phyloP scores from a whole-genome alignment of 1,139 yeast species.

The Martiniozyma asiatica region DNA sequence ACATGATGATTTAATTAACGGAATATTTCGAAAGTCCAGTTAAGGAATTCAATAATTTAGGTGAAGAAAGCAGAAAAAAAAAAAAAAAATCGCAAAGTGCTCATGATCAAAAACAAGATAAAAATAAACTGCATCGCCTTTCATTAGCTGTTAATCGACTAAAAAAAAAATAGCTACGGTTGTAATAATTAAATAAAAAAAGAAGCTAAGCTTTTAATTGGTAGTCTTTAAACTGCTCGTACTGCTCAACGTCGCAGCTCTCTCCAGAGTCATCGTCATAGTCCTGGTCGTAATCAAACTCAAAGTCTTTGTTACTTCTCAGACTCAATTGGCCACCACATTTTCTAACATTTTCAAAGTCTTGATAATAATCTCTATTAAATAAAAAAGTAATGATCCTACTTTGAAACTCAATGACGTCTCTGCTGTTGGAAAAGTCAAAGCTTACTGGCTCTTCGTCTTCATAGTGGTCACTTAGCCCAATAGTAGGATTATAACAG shows the following conservation, averaged over 20 bases:
- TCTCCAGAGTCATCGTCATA: neutral
- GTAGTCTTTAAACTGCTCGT: conserved; percentile 4
- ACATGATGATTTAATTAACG: conserved; percentile 14
- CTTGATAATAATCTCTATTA: conserved; percentile 30
- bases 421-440: conserved; percentile 23
- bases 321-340: conserved; percentile 7
- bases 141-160: neutral
- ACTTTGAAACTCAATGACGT: conserved; percentile 41
- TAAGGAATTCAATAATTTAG: no score
- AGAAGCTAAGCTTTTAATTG: neutral
- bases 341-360: conserved; percentile 20
- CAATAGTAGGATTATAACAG: conserved; percentile 36
- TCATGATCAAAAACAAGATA: no score
- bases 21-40: no score
- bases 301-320: conserved; percentile 2
- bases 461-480: conserved; percentile 13
- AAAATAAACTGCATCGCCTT: no score
- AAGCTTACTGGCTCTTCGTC: conserved; percentile 12
- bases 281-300: conserved; percentile 1
- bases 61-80: no score
- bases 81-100: no score
- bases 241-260: neutral
- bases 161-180: neutral
- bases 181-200: neutral
- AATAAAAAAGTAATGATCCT: conserved; percentile 36